Base-by-base conservation (phyloP, 345 rosid genomes). In the Lagerstroemia speciosa region DNA sequence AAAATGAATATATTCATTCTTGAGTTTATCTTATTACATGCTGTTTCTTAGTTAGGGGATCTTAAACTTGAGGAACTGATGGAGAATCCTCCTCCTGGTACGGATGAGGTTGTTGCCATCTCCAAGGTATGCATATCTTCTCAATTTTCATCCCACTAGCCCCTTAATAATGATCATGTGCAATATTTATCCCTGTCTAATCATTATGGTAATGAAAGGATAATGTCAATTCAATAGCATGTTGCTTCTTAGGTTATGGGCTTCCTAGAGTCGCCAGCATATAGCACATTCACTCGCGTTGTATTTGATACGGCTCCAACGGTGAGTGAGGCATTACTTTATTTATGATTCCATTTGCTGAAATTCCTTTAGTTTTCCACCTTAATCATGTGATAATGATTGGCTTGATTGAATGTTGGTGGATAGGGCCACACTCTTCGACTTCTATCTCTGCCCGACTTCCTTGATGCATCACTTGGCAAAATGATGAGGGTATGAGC, bases 381-480 rank as follows among this genome's bases (percentile, higher is more conserved):
- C 63, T 58, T 58, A 27, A 58, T 12, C 29, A 58, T 27, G 29
- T 27, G 31, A 58, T 2, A 57, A 24, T 24, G 4, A 24, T 16
- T 10, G 34, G 34, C 63, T 30, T 58, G 33, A 58, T 58, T 30
- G 32, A 58, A 46, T 43, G 48, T 66, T 73, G 69, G 34, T 74
- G 72, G 72, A 52, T 65, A 89, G 92, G 97, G 95, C 58, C 97
- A 91, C 78, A 87, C 89, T 20, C 89, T 89, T 75, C 86, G 91
- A 60, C 89, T 91, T 78, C 83, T 91, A 60, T 91, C 93, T 32
- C 81, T 91, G 67, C 97, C 97, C n/a, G 95, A 89, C 72, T 89
- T 87, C 74, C 69, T 88, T 77, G 91, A 89, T 74, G 77, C 88
- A 72, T 87, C 92, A 69, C 72, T 91, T 67, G 83, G 97, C 55